Evolutionary conservation across 306 rosid species (phyloP).

Genomic region (Benincasa hispida): DNA sequence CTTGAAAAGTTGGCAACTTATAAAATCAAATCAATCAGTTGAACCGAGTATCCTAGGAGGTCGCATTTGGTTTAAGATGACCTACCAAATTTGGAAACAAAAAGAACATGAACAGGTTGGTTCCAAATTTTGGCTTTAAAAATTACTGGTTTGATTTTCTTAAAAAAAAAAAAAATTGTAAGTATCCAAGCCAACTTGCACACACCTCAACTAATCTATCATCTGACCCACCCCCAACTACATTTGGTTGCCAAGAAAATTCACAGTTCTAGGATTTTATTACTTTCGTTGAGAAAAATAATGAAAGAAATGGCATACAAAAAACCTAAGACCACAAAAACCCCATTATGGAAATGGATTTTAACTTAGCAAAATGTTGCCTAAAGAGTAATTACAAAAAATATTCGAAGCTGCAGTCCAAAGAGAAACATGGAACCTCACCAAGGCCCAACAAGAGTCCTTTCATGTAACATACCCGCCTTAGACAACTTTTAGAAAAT

Average conservation of each 20-base stretch:
- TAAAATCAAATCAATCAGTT: not conserved
- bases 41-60: not conserved
- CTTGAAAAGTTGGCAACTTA: not conserved
- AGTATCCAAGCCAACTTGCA: not conserved
- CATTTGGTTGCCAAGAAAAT: not conserved
- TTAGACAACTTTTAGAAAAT: not conserved
- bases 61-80: not conserved
- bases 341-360: no score
- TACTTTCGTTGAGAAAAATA: no score
- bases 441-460: no score
- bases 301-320: no score
- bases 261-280: not conserved
- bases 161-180: not conserved
- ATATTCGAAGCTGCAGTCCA: no score
- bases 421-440: no score
- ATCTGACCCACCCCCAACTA: not conserved
- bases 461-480: not conserved
- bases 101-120: not conserved
- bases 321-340: no score
- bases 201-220: not conserved
- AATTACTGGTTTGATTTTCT: not conserved
- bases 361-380: no score
- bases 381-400: no score
- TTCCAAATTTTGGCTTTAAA: not conserved
- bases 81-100: not conserved